Conservation (phyloP, 257 asterid species). For the Plantago major region DNA sequence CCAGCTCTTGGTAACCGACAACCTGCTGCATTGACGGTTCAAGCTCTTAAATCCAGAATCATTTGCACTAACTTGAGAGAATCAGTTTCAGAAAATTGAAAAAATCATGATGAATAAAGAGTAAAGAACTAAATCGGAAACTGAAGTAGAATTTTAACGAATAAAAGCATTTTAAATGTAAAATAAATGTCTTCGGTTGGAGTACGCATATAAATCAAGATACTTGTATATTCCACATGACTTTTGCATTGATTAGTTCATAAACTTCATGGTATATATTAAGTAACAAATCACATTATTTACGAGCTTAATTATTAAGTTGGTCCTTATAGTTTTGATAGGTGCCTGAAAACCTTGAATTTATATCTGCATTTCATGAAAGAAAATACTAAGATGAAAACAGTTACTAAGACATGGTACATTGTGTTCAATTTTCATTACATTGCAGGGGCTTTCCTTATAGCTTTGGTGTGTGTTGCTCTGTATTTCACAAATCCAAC, state of each 20-base stretch:
- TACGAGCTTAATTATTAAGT: not conserved
- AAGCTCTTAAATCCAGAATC: too few species aligned
- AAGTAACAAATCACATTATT: not conserved
- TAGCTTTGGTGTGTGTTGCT: constrained; percentile 16
- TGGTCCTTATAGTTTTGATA: not conserved
- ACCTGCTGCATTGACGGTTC: too few species aligned
- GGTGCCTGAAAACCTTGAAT: not conserved
- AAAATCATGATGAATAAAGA: too few species aligned
- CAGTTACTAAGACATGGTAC: constrained; percentile 14
- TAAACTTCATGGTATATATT: not conserved
- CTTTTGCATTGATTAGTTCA: not conserved
- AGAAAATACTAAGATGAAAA: not conserved
- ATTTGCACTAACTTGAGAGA: too few species aligned
- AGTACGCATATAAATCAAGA: too few species aligned
- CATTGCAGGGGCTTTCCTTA: constrained; percentile 14
- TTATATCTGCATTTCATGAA: constrained; percentile 7
- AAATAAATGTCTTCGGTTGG: too few species aligned
- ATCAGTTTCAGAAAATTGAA: too few species aligned
- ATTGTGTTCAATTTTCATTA: constrained; percentile 11
- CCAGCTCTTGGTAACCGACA: too few species aligned
- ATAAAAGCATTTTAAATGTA: too few species aligned
- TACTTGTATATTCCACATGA: too few species aligned
- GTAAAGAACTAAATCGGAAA: too few species aligned
- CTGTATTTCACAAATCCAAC: constrained; percentile 6
- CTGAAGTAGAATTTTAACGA: too few species aligned